Percentiles rank a stretch among this genome's conserved stretches.
Conservation (phyloP, 2,329 filamentous ascomycete species). For the Colletotrichum orchidophilum region DNA sequence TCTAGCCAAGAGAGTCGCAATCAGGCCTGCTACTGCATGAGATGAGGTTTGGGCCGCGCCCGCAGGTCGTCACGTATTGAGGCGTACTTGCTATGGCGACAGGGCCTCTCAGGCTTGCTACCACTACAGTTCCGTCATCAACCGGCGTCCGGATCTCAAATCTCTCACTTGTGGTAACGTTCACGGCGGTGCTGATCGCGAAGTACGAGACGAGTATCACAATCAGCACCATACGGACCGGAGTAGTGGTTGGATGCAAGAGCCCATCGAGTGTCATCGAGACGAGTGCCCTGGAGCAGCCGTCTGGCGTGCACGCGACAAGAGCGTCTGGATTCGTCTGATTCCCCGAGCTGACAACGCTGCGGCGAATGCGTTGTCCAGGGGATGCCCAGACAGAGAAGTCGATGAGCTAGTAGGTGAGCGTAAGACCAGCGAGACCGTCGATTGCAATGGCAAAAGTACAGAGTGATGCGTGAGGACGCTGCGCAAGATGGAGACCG, state of each 20-base stretch:
- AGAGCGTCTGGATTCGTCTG: slow-evolving; percentile 16
- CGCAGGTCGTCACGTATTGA: background rate
- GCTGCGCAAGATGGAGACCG: background rate
- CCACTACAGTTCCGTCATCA: slow-evolving; percentile 37
- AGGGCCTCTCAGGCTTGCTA: slow-evolving; percentile 37
- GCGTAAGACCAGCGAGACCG: background rate
- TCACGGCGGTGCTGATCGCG: background rate
- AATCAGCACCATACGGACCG: background rate
- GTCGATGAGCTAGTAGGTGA: background rate
- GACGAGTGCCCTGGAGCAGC: background rate
- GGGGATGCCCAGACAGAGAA: background rate
- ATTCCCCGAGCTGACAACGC: slow-evolving; percentile 16
- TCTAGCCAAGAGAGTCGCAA: background rate
- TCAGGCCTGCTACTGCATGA: background rate
- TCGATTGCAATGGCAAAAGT: background rate
- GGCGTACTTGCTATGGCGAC: slow-evolving; percentile 22
- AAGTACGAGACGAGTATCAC: background rate
- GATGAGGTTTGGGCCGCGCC: background rate
- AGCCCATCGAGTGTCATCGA: background rate
- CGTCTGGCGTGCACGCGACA: background rate
- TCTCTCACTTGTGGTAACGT: background rate
- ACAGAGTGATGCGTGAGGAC: background rate
- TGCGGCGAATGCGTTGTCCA: slow-evolving; percentile 15
- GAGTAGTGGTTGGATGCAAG: background rate
- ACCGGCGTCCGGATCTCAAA: background rate